These are phyloP conservation scores for Lepidium africanum DNA, from an alignment of 345 rosid species.

Conservation along the genomic window DNA sequence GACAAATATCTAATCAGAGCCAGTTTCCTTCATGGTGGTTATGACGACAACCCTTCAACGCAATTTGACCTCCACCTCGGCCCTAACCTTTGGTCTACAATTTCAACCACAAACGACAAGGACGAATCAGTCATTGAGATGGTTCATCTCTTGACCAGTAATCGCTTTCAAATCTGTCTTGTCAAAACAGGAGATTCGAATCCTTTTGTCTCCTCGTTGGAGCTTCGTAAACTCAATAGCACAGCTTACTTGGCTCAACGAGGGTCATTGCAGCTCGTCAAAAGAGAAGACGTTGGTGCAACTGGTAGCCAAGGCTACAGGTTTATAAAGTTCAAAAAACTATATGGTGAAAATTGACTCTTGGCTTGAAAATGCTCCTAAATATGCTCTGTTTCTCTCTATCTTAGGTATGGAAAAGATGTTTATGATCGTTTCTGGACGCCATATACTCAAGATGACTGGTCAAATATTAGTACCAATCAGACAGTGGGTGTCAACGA, in stretches of 20 bases:
- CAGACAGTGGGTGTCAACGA: background rate
- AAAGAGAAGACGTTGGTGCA: slow-evolving; percentile 31
- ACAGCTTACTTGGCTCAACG: slow-evolving; percentile 15
- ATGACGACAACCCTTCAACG: slow-evolving; percentile 30
- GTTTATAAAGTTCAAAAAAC: slow-evolving; percentile 1
- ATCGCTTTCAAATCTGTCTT: slow-evolving; percentile 39
- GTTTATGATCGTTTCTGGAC: slow-evolving; percentile 40
- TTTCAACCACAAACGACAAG: slow-evolving; percentile 25
- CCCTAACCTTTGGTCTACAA: slow-evolving; percentile 34
- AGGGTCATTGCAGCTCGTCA: slow-evolving; percentile 17
- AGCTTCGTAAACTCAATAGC: slow-evolving; percentile 35
- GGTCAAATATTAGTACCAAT: slow-evolving; percentile 20
- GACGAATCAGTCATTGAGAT: slow-evolving; percentile 11
- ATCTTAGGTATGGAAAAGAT: slow-evolving; percentile 37
- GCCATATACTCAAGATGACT: slow-evolving; percentile 2
- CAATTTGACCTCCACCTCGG: slow-evolving; percentile 42
- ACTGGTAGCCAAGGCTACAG: slow-evolving; percentile 23
- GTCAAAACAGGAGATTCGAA: slow-evolving; percentile 37
- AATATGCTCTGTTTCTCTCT: background rate
- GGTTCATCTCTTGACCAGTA: slow-evolving; percentile 28
- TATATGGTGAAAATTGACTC: background rate
- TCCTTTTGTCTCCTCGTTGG: slow-evolving; percentile 49
- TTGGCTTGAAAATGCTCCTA: background rate
- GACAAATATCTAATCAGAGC: slow-evolving; percentile 35
- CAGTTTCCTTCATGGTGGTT: slow-evolving; percentile 40